Evolutionary conservation across 2,329 filamentous ascomycete genomes (phyloP).

Genomic region (Cercospora brassicicola): DNA sequence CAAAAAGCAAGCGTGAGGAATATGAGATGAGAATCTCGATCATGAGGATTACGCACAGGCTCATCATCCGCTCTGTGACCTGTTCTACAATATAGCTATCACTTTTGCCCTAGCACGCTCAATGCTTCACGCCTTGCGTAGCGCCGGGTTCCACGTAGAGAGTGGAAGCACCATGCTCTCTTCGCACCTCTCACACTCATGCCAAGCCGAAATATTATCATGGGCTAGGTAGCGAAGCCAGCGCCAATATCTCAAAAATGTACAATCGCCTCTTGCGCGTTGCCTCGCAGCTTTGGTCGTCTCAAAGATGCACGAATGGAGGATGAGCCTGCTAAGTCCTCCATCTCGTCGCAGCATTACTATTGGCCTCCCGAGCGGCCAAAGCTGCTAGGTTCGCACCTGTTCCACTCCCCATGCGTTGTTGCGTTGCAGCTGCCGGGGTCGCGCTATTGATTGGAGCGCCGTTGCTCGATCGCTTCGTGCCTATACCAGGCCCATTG

Average conservation of each 20-base stretch:
- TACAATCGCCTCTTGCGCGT: not conserved
- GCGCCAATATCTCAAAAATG: not conserved
- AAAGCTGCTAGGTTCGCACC: conserved; percentile 23
- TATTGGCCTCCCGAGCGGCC: conserved; percentile 26
- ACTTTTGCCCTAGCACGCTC: not conserved
- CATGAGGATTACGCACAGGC: not conserved
- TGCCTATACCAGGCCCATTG: conserved; percentile 28
- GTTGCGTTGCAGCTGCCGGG: conserved; percentile 9
- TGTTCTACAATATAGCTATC: not conserved
- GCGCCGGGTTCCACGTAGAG: not conserved
- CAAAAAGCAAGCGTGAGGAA: not conserved
- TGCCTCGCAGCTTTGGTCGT: not conserved
- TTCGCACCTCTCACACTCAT: not conserved
- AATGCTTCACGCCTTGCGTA: not conserved
- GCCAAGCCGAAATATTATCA: not conserved
- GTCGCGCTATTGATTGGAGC: conserved; percentile 8
- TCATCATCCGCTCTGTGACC: not conserved
- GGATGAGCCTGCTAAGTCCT: conserved; percentile 18
- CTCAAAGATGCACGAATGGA: conserved; percentile 1
- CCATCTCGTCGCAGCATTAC: conserved; percentile 25
- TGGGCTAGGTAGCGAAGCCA: not conserved
- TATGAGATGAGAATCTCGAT: not conserved
- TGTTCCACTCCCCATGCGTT: conserved; percentile 21
- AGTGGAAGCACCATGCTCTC: not conserved
- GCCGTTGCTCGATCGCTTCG: conserved; percentile 27